Percentiles rank a stretch among this genome's conserved stretches.
Conservation (phyloP, 495 filamentous ascomycete genomes). For the Talaromyces stipitatus region DNA sequence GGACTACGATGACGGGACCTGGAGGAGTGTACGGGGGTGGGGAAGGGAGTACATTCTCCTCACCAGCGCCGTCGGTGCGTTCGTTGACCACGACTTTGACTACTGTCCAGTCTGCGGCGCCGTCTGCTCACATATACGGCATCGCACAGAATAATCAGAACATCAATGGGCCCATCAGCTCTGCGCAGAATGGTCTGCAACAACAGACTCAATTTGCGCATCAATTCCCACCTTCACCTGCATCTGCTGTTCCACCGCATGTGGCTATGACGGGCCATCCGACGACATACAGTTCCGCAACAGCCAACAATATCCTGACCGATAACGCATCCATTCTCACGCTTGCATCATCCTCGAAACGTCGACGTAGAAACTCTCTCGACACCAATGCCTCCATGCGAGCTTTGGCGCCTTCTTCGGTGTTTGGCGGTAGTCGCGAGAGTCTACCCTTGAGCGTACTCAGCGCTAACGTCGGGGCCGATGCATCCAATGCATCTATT, state of each 20-base stretch:
- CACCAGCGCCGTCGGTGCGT: conserved; percentile 82
- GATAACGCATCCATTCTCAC: conserved; percentile 96
- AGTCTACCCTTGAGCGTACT: conserved; percentile 83
- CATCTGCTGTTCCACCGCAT: conserved; percentile 75
- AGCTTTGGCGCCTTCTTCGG: conserved; percentile 80
- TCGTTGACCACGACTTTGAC: conserved; percentile 93
- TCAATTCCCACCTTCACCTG: conserved; percentile 74
- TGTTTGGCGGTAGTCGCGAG: conserved; percentile 86
- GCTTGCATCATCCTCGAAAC: conserved; percentile 90
- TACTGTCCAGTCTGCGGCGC: conserved; percentile 83
- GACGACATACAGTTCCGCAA: conserved; percentile 78
- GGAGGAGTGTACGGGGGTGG: conserved; percentile 61
- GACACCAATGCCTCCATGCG: conserved; percentile 96
- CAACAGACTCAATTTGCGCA: conserved; percentile 71
- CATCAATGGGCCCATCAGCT: conserved; percentile 29
- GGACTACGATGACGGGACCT: conserved; percentile 53
- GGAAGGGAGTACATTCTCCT: conserved; percentile 83
- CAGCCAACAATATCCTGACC: conserved; percentile 83
- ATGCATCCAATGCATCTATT: conserved; percentile 38
- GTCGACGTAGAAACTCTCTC: conserved; percentile 77
- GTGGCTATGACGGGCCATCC: conserved; percentile 62
- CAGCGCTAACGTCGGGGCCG: conserved; percentile 60
- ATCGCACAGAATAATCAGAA: conserved; percentile 25
- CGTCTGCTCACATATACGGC: conserved; percentile 53
- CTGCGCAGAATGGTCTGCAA: conserved; percentile 40